Evolutionary conservation across 352 stramenopile species (phyloP), one percentile per base, ranked within the genome.

Genomic region (Stramenopiles sp.): DNA sequence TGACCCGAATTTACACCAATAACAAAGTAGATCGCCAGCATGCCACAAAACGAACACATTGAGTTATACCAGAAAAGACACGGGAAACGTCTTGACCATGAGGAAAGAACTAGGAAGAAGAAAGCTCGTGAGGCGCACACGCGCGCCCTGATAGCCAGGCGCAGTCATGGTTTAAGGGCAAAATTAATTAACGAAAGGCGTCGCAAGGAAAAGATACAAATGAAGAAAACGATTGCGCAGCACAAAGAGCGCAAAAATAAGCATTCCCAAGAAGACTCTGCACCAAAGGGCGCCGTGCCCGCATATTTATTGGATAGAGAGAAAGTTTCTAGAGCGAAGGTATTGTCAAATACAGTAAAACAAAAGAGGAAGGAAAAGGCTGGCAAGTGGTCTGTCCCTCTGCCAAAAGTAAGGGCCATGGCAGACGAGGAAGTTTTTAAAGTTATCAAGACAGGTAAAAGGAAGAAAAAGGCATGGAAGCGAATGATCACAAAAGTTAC

Each of bases 361-460:
- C 97, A 99, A 90, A 99, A 99, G 88, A 90, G 97, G 82, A 99
- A 99, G 87, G 97, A 99, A 89, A 99, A 99, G 88, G 97, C 97
- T 27, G 97, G 97, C 81, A 99, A 99, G 87, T 99, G 97, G 97
- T 94, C 98, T 83, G 97, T 99, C 67, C 96, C 96, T 27, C 97
- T 99, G 84, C 96, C 96, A 33, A 99, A 99, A 89, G 90, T 97
- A 30, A 94, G 93, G 87, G 95, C 97, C 0, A 97, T 99, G 83
- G 95, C 96, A n/a, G 97, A 99, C 88, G 95, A 98, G 86, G 97
- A 99, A 88, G 99, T 99, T 95, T 99, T 99, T 88, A 98, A 98
- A 88, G 92, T 98, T 39, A 87, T 99, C 83, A 90, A 92, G 31
- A 98, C 94, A 25, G 97, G 96, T 75, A 98, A 97, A 84, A 94